phyloP scores from a whole-genome alignment of 768 basidiomycete species.

The Chiua virens region DNA sequence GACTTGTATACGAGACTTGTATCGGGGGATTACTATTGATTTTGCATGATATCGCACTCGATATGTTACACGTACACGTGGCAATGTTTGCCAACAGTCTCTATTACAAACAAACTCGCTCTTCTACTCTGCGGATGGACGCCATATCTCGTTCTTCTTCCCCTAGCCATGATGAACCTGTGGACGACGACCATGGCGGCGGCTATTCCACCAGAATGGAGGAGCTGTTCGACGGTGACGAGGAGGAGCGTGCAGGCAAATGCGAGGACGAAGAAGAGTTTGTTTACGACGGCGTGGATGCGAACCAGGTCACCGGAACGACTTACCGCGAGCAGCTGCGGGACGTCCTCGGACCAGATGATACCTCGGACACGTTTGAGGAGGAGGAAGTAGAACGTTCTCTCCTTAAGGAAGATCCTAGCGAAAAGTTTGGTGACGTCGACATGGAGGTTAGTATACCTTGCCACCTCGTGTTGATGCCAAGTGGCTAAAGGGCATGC shows the following conservation, averaged over 20 bases:
- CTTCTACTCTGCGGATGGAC: no score
- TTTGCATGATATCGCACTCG: slow-evolving; percentile 14
- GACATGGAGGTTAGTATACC: slow-evolving; percentile 31
- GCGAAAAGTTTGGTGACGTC: slow-evolving; percentile 29
- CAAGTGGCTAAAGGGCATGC: slow-evolving; percentile 25
- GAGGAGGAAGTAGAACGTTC: slow-evolving; percentile 48
- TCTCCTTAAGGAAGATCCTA: slow-evolving; percentile 40
- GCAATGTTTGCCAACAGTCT: slow-evolving; percentile 29
- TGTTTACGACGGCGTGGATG: slow-evolving; percentile 72
- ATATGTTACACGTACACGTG: slow-evolving; percentile 11
- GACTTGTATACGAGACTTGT: slow-evolving; percentile 6
- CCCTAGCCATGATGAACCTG: slow-evolving; percentile 20
- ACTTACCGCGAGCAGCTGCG: slow-evolving; percentile 69
- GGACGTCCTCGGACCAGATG: slow-evolving; percentile 70
- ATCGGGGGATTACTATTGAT: slow-evolving; percentile 7
- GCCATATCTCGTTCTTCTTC: slow-evolving; percentile 3
- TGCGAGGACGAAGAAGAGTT: slow-evolving; percentile 64
- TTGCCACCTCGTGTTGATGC: slow-evolving; percentile 17
- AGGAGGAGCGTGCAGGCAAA: slow-evolving; percentile 41
- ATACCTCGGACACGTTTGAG: slow-evolving; percentile 48
- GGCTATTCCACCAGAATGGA: slow-evolving; percentile 27
- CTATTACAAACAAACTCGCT: slow-evolving; percentile 23
- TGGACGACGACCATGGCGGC: slow-evolving; percentile 21
- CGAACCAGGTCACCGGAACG: slow-evolving; percentile 40
- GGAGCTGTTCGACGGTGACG: slow-evolving; percentile 39